Base-by-base conservation (phyloP, 495 filamentous ascomycete species). In the Chaetomium cochliodes region DNA sequence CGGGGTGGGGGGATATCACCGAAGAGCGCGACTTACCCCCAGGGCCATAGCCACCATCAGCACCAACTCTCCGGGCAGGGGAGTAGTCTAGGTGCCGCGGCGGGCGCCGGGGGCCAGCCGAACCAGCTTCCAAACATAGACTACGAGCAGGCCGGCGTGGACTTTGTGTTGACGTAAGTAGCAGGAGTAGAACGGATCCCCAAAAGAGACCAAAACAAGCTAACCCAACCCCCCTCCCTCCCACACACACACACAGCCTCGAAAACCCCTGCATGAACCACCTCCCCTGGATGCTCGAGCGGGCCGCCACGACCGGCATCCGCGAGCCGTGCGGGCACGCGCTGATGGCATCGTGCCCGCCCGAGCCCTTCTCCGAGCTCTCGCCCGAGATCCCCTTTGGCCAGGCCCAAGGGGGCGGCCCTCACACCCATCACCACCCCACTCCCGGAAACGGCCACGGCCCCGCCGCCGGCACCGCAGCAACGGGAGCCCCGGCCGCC, bases 241-340 rank as follows among this genome's bases (percentile, higher is more conserved):
- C n/a, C n/a, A n/a, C n/a, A n/a, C n/a, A n/a, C n/a, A n/a, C n/a
- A n/a, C 23, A 44, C 77, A 97, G 93, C 75, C 87, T 98, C 76
- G 94, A 98, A 83, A 86, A 86, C 68, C 92, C 92, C 12, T 98
- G 94, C 83, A 93, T 96, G 82, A 90, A 94, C 71, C 94, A 98
- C 77, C 90, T 93, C 73, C 90, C 92, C 68, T 91, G 86, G 77
- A 81, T 91, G 65, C 76, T 88, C 64, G 84, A 88, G 62, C 78
- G 83, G 30, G 80, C 84, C 55, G 76, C 78, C 73, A 84, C 84
- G 61, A 67, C 78, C n/a, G 79, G 78, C 62, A 77, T 74, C 63
- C 55, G 67, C 49, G 81, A 85, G 55, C 77, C 81, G 13, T 86
- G 84, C 63, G 93, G 93, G 49, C 93, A 97, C 75, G 91, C 90